Conservation (phyloP, 2,329 filamentous ascomycete species). For the Fusarium lateritium region DNA sequence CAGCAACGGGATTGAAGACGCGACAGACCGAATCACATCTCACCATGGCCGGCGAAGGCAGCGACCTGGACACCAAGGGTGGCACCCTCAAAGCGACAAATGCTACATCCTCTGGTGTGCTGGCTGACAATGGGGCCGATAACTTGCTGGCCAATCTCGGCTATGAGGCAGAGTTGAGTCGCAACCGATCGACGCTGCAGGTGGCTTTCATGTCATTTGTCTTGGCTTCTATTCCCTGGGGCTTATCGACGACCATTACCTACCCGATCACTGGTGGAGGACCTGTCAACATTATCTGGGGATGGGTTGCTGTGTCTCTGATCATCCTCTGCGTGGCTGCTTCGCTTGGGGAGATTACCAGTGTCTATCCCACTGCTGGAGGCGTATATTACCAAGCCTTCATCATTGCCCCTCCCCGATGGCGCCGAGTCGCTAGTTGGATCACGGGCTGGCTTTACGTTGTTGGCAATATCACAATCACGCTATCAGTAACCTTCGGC, state of each 20-base stretch:
- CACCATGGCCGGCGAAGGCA: too few relatives aligned
- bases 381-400: slow-evolving; percentile 83
- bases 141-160: slow-evolving; percentile 1
- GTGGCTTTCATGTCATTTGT: slow-evolving; percentile 31
- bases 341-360: slow-evolving; percentile 30
- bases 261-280: slow-evolving; percentile 15
- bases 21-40: too few relatives aligned
- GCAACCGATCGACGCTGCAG: slow-evolving; percentile 23
- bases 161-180: slow-evolving; percentile 16
- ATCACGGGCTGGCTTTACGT: slow-evolving; percentile 76
- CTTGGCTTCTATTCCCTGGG: slow-evolving; percentile 24
- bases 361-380: slow-evolving; percentile 28
- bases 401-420: slow-evolving; percentile 75
- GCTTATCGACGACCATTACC: slow-evolving; percentile 15
- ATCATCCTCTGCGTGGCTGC: slow-evolving; percentile 25
- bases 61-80: too few relatives aligned
- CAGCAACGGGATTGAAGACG: too few relatives aligned
- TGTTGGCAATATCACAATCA: slow-evolving; percentile 79
- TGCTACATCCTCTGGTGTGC: too few relatives aligned
- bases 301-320: slow-evolving; percentile 23
- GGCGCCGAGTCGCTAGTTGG: slow-evolving; percentile 76
- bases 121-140: too few relatives aligned
- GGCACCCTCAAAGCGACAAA: too few relatives aligned
- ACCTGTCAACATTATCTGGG: slow-evolving; percentile 27
- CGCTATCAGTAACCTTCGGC: slow-evolving; percentile 77